phyloP scores from a whole-genome alignment of 352 stramenopile genomes.

The Pythium periplocum region DNA sequence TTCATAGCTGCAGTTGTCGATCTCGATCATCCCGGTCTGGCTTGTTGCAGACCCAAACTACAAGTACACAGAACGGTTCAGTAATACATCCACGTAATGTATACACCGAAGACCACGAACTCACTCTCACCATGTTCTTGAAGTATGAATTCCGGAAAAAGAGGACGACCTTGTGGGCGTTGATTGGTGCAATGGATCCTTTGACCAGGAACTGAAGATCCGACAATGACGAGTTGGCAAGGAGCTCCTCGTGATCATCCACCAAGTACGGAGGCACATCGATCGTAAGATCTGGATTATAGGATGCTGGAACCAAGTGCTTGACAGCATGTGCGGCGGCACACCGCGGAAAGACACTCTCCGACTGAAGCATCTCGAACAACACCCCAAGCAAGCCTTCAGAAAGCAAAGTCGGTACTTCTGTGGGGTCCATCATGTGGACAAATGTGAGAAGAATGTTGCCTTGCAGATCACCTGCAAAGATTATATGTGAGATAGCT shows the following conservation, averaged over 20 bases:
- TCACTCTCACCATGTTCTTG: conserved; percentile 89
- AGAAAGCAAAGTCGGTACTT: conserved; percentile 64
- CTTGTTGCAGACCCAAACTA: conserved; percentile 80
- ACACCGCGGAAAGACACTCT: conserved; percentile 66
- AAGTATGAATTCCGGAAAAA: conserved; percentile 90
- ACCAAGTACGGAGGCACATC: conserved; percentile 76
- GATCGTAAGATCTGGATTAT: conserved; percentile 74
- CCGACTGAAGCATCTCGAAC: conserved; percentile 76
- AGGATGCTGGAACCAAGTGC: conserved; percentile 67
- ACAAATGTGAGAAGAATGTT: conserved; percentile 87
- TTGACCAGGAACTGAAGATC: conserved; percentile 87
- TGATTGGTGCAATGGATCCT: conserved; percentile 80
- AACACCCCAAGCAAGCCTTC: conserved; percentile 78
- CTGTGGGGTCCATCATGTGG: conserved; percentile 82
- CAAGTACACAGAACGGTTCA: conserved; percentile 3
- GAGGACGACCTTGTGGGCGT: conserved; percentile 85
- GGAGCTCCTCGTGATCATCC: conserved; percentile 85
- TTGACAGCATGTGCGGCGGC: conserved; percentile 84
- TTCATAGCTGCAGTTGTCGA: conserved; percentile 87
- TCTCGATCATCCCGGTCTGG: conserved; percentile 82
- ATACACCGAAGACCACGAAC: conserved; percentile 9
- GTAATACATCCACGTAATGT: no score
- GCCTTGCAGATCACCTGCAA: conserved; percentile 63
- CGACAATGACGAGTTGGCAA: conserved; percentile 76
- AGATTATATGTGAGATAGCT: conserved; percentile 4